Percentiles rank a stretch among this genome's conserved stretches.
Evolutionary conservation across 2,329 filamentous ascomycete genomes (phyloP).

Genomic region (Talaromyces rugulosus): DNA sequence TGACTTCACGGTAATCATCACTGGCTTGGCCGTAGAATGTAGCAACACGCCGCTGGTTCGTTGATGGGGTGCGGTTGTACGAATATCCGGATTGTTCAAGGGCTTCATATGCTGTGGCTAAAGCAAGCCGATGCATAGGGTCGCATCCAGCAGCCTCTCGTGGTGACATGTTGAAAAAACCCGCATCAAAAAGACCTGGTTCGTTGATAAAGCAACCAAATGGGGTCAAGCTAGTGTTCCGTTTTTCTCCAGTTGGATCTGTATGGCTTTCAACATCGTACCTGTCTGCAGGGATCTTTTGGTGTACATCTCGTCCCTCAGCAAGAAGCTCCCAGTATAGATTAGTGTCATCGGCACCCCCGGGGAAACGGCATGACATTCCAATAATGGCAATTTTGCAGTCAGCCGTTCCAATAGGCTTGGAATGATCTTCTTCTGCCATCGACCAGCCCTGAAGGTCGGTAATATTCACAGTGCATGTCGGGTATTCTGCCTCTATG

Average conservation of each 20-base stretch:
- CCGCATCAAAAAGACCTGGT: conserved; percentile 35
- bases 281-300: conserved; percentile 47
- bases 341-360: background rate
- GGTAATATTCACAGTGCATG: background rate
- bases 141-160: conserved; percentile 61
- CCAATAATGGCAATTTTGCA: conserved; percentile 1
- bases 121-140: conserved; percentile 70
- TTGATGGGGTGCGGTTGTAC: conserved; percentile 63
- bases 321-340: conserved; percentile 29
- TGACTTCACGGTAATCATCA: conserved; percentile 62
- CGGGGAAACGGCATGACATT: conserved; percentile 1
- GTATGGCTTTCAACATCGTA: conserved; percentile 32
- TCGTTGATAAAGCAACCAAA: conserved; percentile 37
- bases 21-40: conserved; percentile 70
- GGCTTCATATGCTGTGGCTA: conserved; percentile 76
- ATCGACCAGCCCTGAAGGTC: background rate
- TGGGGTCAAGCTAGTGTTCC: conserved; percentile 26
- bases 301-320: conserved; percentile 28
- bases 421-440: background rate
- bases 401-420: background rate
- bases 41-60: conserved; percentile 58
- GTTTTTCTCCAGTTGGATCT: conserved; percentile 28
- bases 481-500: background rate
- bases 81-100: conserved; percentile 74
- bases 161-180: conserved; percentile 54